Evolutionary conservation across 202 grass and related monocot species (phyloP), one percentile per base, ranked within the genome.

Genomic region (Dendrocalamus latiflorus): DNA sequence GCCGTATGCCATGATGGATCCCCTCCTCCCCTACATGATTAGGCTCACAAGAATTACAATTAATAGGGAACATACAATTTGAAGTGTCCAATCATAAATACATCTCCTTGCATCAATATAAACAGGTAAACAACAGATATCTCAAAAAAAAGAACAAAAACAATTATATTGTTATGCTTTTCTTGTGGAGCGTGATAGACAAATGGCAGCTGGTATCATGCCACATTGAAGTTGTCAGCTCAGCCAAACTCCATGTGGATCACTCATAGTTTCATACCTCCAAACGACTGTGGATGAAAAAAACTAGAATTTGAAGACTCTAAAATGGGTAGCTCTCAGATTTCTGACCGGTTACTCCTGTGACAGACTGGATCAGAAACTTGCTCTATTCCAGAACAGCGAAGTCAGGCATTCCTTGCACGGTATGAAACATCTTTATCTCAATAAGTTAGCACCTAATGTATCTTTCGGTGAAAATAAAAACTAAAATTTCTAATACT

Each of bases 11-110:
- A 26, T 26, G 1, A 26, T 26, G 26, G 26, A 26, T 91, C 91
- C 47, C 85, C 92, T 65, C 92, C 95, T 28, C 91, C 89, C 87
- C 93, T 98, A 74, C 74, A 81, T 26, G 84, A 83, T 62, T 81
- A 60, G 70, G 79, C 37, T 82, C 56, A 70, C n/a, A n/a, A 81
- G 28, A 81, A 87, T 65, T 78, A 79, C 43, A 78, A 48, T 84
- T 41, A 72, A 74, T 21, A 53, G 5, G 81, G 18, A 37, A 56
- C 11, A 57, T 33, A 11, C 13, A 58, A 68, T 75, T 82, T 60
- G 55, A 21, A 15, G 65, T 79, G 25, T 30, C 42, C 39, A 51
- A 30, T 76, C 3, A 74, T 54, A 51, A 65, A 21, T 12, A 28
- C 17, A 59, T 60, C n/a, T n/a, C n/a, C n/a, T n/a, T n/a, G 77